phyloP scores from a whole-genome alignment of 2,329 filamentous ascomycete species.

The Thelonectria olida region DNA sequence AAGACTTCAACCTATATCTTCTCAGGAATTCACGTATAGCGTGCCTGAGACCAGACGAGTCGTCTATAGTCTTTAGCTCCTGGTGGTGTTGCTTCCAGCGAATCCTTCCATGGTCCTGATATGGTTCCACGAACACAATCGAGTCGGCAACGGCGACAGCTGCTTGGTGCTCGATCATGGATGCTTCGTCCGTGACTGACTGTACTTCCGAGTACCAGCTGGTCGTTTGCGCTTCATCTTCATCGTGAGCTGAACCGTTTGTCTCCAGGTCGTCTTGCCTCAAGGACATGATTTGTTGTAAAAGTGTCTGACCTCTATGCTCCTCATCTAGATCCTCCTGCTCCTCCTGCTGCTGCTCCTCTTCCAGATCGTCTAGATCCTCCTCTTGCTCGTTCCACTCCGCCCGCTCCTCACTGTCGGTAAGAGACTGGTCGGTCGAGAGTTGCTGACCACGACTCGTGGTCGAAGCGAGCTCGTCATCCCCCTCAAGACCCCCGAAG shows the following conservation, averaged over 20 bases:
- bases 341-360: not conserved
- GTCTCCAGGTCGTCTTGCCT: no score
- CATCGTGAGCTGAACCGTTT: no score
- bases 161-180: not conserved
- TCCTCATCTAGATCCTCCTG: not conserved
- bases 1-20: not conserved
- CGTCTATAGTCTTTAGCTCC: not conserved
- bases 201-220: not conserved
- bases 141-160: not conserved
- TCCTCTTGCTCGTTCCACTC: not conserved
- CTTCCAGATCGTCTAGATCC: not conserved
- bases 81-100: not conserved
- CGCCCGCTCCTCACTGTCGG: no score
- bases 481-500: not conserved
- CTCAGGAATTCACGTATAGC: not conserved
- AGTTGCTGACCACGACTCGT: not conserved
- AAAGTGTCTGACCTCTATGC: not conserved
- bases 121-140: not conserved
- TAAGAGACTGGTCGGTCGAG: not conserved
- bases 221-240: not conserved
- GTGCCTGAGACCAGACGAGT: not conserved
- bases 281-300: not conserved
- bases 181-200: not conserved
- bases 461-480: not conserved
- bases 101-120: not conserved